Evolutionary conservation across 805 yeast genomes (phyloP), one percentile per base, ranked within the genome.

Genomic region (Ogataea paraovalis): DNA sequence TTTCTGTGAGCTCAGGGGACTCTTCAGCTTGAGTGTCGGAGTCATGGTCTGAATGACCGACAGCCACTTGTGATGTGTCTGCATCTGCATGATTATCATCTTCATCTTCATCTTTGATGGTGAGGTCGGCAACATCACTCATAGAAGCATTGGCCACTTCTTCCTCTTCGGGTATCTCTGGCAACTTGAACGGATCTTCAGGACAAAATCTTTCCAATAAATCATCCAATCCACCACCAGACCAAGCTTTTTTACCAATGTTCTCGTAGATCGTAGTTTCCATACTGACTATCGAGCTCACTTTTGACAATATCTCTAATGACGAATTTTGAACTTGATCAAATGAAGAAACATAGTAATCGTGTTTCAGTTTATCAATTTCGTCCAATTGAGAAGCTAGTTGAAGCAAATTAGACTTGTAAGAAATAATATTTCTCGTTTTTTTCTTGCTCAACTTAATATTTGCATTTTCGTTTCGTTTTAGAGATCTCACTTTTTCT

Each of bases 161-260:
- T 33, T 39, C 32, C 18, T 52, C 47, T 3, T 40, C 44, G 21
- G 43, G 43, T 20, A 45, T n/a, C 8, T 39, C 49, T 55, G 38
- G 21, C 20, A 18, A 34, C 12, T 60, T 38, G 30, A 52, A 53
- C 6, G 51, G 56, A 18, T 53, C 54, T 3, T 39, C 45, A 12
- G 40, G 43, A 21, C 39, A 28, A 19, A 46, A 48, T 33, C 46
- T 39, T 3, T 50, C 52, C 41, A 60, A 19, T 20, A 60, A 20
- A 22, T 77, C 82, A 59, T 88, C 96, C 30, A 89, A 67, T 0
- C 96, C 96, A 23, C 92, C 94, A 13, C 95, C 96, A 3, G 85
- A 76, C 87, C 90, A 83, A 4, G 95, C 94, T 60, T 89, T 89
- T 47, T 80, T 73, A 0, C 96, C 95, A 20, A 89, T 80, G 23